phyloP scores from a whole-genome alignment of 2,329 filamentous ascomycete species.

The Fusarium sp. region DNA sequence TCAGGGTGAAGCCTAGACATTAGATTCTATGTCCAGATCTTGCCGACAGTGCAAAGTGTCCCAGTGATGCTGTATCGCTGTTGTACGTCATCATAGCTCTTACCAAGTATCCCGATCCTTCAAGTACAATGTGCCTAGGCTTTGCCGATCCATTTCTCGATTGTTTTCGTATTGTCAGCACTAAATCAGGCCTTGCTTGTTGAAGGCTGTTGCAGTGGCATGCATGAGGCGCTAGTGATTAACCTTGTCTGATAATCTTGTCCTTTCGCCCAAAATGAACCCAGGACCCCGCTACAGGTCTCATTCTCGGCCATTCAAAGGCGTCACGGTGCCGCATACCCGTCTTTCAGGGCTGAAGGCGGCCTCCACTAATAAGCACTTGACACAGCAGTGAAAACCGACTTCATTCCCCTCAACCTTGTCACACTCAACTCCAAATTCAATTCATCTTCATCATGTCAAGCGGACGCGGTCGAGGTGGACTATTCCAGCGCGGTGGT shows the following conservation, averaged over 20 bases:
- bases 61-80: neutral
- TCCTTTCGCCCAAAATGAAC: neutral
- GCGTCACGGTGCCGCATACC: slow-evolving; percentile 4
- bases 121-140: too few relatives aligned
- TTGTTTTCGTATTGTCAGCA: neutral
- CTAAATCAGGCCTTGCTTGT: neutral
- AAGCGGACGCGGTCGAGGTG: neutral
- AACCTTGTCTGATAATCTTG: neutral
- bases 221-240: neutral
- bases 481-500: neutral
- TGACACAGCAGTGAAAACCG: neutral
- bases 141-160: neutral
- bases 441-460: neutral
- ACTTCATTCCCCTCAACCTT: neutral
- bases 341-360: neutral
- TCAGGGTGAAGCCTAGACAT: neutral
- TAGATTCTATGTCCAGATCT: neutral
- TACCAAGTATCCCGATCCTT: neutral
- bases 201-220: neutral
- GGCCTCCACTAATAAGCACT: neutral
- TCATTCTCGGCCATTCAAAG: neutral
- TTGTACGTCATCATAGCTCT: neutral
- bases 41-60: neutral
- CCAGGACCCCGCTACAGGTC: neutral
- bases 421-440: neutral